Evolutionary conservation across 148 eudicot species (phyloP), one percentile per base, ranked within the genome.

Genomic region (Rhododendron mucronatum): DNA sequence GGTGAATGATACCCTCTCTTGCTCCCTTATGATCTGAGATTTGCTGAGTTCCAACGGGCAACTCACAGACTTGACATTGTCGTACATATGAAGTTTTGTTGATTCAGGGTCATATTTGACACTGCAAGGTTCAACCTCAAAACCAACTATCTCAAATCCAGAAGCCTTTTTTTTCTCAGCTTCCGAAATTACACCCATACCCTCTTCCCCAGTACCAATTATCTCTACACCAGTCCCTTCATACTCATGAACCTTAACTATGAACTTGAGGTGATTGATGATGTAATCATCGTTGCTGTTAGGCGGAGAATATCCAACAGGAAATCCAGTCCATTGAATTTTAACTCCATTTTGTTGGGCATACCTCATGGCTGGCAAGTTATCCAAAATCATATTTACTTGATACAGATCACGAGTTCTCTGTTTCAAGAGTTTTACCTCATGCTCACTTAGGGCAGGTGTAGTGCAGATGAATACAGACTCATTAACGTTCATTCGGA

Each of bases 391-490:
- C 92, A 93, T 89, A 86, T 92, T 93, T 9, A 95, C 96, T 83
- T 93, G 98, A 89, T 93, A 95, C 63, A 91, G 84, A 87, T 92
- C 96, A 35, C 90, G 90, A 67, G 91, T 92, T 89, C 95, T 95
- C 89, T 91, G 92, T 81, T 91, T 92, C 88, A 93, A 88, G 77
- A 95, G 93, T 90, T 92, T 92, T 57, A 92, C 93, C 85, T 92
- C 95, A 51, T 91, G 85, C 85, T 90, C 93, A 65, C 80, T 91
- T 37, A 94, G 88, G 28, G 91, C 85, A 75, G 39, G 77, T 44
- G 91, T 89, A 21, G 89, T 91, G 89, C 98, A 95, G 84, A 93
- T 84, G 85, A 88, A 95, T 65, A 91, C 57, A 3, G 98, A 69
- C 88, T 95, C 96, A 55, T 91, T 93, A 67, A 50, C 74, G 79